Conservation (phyloP, 495 filamentous ascomycete species). For the Podospora didyma region DNA sequence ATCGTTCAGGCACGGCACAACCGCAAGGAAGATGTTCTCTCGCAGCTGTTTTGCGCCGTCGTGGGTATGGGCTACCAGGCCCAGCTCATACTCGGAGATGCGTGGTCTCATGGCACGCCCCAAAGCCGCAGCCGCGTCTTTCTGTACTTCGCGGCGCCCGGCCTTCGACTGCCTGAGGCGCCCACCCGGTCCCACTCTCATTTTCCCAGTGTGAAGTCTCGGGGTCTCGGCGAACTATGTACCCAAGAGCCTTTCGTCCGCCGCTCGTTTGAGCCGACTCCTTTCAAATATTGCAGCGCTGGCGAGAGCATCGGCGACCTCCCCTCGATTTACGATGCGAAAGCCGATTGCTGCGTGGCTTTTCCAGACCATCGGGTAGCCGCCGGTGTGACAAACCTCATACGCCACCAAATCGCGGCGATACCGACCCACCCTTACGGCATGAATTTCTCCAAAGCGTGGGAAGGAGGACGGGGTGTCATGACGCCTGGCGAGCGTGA, state of each 20-base stretch:
- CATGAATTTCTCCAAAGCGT: constrained; percentile 44
- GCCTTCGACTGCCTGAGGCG: constrained; percentile 44
- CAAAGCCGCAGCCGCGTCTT: constrained; percentile 64
- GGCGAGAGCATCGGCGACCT: constrained; percentile 53
- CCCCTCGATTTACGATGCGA: constrained; percentile 53
- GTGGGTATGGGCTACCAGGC: constrained; percentile 72
- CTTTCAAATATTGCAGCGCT: constrained; percentile 52
- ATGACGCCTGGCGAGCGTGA: constrained; percentile 35
- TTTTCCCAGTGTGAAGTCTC: constrained; percentile 21
- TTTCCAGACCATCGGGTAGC: constrained; percentile 62
- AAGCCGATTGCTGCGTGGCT: constrained; percentile 47
- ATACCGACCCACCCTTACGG: constrained; percentile 44
- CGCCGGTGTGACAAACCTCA: constrained; percentile 20
- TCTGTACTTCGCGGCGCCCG: constrained; percentile 61
- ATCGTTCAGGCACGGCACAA: constrained; percentile 47
- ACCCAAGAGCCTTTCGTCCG: constrained; percentile 57
- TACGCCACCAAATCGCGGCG: constrained; percentile 29
- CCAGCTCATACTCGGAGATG: constrained; percentile 57
- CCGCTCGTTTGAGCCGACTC: constrained; percentile 45
- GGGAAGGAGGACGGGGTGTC: constrained; percentile 30
- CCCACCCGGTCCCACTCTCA: constrained; percentile 62
- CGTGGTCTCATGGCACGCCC: constrained; percentile 62
- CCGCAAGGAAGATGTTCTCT: constrained; percentile 55
- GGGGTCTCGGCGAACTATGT: constrained; percentile 53
- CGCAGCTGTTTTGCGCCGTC: constrained; percentile 62